Evolutionary conservation across 1,284 basidiomycete genomes (phyloP).

Genomic region (Ceratobasidium sp.): DNA sequence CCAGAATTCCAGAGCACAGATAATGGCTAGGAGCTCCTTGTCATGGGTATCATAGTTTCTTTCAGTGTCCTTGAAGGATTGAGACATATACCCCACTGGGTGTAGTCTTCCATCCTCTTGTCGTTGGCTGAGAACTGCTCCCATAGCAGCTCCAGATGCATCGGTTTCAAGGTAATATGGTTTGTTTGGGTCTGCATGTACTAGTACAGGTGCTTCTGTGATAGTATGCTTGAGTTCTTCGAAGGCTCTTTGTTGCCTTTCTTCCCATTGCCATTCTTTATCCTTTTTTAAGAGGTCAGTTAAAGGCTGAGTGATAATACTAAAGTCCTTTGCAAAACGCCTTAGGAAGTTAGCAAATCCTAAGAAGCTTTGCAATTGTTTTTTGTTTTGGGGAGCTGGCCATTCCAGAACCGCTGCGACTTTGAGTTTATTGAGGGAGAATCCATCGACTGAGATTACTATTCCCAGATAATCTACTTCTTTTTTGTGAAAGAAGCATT

Average conservation of each 20-base stretch:
- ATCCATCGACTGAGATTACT: slow-evolving; percentile 42
- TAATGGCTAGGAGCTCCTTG: slow-evolving; percentile 57
- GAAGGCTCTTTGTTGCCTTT: slow-evolving; percentile 46
- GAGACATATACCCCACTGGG: slow-evolving; percentile 48
- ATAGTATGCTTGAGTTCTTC: slow-evolving; percentile 46
- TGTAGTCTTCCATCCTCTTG: slow-evolving; percentile 43
- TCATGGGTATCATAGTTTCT: slow-evolving; percentile 53
- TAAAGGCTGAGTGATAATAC: slow-evolving; percentile 46
- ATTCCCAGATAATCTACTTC: slow-evolving; percentile 50
- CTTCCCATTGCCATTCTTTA: slow-evolving; percentile 40
- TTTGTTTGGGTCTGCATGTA: slow-evolving; percentile 47
- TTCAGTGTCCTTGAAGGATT: slow-evolving; percentile 48
- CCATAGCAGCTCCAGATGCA: slow-evolving; percentile 49
- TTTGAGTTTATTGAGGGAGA: slow-evolving; percentile 48
- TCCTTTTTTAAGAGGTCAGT: slow-evolving; percentile 45
- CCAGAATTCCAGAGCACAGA: slow-evolving; percentile 53
- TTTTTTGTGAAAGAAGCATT: slow-evolving; percentile 46
- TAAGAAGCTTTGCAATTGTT: slow-evolving; percentile 48
- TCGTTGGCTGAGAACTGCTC: slow-evolving; percentile 46
- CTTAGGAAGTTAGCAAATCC: slow-evolving; percentile 46
- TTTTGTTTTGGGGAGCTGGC: slow-evolving; percentile 47
- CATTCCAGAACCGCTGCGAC: slow-evolving; percentile 47
- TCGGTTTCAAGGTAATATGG: slow-evolving; percentile 48
- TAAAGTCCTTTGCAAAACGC: slow-evolving; percentile 49
- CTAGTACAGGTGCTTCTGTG: slow-evolving; percentile 45